These are phyloP conservation scores for Gliomastix tumulicola DNA, from an alignment of 2,329 filamentous ascomycete genomes.

Conservation along the genomic window DNA sequence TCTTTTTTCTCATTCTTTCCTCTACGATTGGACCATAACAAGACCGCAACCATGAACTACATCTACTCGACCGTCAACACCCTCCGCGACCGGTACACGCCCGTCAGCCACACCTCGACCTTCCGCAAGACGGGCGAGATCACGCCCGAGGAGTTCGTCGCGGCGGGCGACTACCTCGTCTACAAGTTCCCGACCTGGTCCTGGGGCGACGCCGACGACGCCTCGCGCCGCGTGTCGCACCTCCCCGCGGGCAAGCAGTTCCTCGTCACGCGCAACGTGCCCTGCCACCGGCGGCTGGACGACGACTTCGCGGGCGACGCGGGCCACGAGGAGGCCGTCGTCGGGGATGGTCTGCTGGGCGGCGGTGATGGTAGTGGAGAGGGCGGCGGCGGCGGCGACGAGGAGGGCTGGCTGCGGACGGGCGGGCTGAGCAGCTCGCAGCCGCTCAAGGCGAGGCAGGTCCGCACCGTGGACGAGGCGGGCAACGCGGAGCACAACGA, in stretches of 20 bases:
- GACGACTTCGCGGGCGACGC: conserved; percentile 89
- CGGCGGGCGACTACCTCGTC: conserved; percentile 93
- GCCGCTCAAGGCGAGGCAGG: conserved; percentile 70
- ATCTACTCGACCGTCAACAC: conserved; percentile 89
- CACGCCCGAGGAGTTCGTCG: conserved; percentile 93
- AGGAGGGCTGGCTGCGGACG: conserved; percentile 88
- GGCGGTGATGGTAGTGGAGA: conserved; percentile 39
- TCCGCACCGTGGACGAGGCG: conserved; percentile 81
- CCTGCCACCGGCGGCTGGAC: conserved; percentile 84
- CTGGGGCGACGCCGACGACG: conserved; percentile 85
- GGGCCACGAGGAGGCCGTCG: conserved; percentile 78
- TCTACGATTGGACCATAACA: too few species aligned
- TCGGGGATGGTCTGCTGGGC: conserved; percentile 68
- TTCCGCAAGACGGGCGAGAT: conserved; percentile 93
- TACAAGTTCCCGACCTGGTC: conserved; percentile 99
- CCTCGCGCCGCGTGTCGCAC: conserved; percentile 69
- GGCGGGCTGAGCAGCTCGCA: conserved; percentile 71
- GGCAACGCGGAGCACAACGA: conserved; percentile 76
- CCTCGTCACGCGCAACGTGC: conserved; percentile 87
- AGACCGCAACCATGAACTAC: conserved; percentile 84
- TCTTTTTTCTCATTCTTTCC: too few species aligned
- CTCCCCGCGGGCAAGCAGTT: conserved; percentile 91
- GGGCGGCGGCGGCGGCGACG: conserved; percentile 49
- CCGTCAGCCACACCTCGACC: conserved; percentile 82
- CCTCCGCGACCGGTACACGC: conserved; percentile 85